Evolutionary conservation across 2,329 filamentous ascomycete species (phyloP), one percentile per base, ranked within the genome.

Genomic region (Sporothrix pseudoabietina): DNA sequence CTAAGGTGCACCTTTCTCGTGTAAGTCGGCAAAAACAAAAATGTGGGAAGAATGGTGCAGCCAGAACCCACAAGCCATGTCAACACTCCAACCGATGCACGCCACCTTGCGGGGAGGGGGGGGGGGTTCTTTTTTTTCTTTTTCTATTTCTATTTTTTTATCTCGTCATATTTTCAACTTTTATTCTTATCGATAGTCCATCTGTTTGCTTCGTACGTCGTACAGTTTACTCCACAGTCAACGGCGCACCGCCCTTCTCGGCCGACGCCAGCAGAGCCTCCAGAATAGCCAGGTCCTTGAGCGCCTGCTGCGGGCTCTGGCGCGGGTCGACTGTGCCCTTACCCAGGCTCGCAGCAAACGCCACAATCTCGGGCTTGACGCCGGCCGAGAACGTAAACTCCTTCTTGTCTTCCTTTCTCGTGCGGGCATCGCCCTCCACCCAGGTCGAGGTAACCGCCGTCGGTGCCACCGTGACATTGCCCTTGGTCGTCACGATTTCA

Each of bases 241-340:
- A n/a, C 14, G 65, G 65, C 16, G 41, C 44, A 30, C 71, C 68
- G 49, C 73, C 69, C 57, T 65, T 52, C n/a, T 76, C 77, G 30
- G 77, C 79, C 3, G 78, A 78, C 71, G 78, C 73, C 12, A 80
- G 72, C 63, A 80, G 35, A 14, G 75, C 66, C 69, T 80, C 75
- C 71, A 80, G 69, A 22, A 80, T 63, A 69, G 77, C 76, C 41
- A 80, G 71, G 63, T 80, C 79, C 44, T 74, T 77, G 9, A 80
- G 71, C 10, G 78, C 79, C 71, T 80, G 76, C n/a, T 66, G 47
- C 0, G 78, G 77, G 4, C 73, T 76, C 76, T 80, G 78, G 5
- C 74, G 41, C 6, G 71, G 41, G 52, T 79, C 76, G 69, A 75
- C 35, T 6, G 14, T 26, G 19, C 77, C 78, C 0, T 72, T 68